Conservation (phyloP, 2,329 filamentous ascomycete genomes). For the Trichoderma afroharzianum region DNA sequence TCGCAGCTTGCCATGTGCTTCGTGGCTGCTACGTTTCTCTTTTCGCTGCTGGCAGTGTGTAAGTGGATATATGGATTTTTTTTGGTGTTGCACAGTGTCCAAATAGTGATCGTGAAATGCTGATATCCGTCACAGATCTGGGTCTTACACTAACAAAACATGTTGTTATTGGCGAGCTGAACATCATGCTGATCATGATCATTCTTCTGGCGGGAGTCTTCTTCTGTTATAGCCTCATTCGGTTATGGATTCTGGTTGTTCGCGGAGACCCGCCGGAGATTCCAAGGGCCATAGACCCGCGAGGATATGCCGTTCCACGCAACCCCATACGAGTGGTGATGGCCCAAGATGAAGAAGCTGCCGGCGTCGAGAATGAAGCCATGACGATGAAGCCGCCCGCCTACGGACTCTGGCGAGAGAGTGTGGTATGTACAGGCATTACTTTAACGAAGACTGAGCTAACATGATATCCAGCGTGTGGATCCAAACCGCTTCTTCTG, state of each 20-base stretch:
- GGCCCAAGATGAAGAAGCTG: constrained; percentile 69
- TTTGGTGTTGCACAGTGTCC: neutral
- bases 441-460: neutral
- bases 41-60: constrained; percentile 62
- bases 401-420: constrained; percentile 81
- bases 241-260: constrained; percentile 64
- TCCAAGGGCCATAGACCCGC: constrained; percentile 47
- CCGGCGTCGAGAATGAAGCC: constrained; percentile 51
- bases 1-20: constrained; percentile 57
- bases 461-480: constrained; percentile 51
- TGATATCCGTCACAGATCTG: constrained; percentile 54
- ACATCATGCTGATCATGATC: constrained; percentile 74
- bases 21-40: constrained; percentile 61
- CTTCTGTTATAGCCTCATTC: constrained; percentile 75
- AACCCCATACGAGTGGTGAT: constrained; percentile 75
- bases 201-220: constrained; percentile 71
- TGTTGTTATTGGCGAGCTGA: constrained; percentile 65
- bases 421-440: constrained; percentile 59
- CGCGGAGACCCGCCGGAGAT: constrained; percentile 36
- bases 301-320: constrained; percentile 66
- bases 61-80: constrained; percentile 35
- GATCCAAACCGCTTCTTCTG: constrained; percentile 80
- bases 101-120: neutral
- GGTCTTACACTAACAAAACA: constrained; percentile 65
- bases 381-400: constrained; percentile 68